Conservation (phyloP, 1,284 basidiomycete species). For the Erythrobasidium hasegawianum region DNA sequence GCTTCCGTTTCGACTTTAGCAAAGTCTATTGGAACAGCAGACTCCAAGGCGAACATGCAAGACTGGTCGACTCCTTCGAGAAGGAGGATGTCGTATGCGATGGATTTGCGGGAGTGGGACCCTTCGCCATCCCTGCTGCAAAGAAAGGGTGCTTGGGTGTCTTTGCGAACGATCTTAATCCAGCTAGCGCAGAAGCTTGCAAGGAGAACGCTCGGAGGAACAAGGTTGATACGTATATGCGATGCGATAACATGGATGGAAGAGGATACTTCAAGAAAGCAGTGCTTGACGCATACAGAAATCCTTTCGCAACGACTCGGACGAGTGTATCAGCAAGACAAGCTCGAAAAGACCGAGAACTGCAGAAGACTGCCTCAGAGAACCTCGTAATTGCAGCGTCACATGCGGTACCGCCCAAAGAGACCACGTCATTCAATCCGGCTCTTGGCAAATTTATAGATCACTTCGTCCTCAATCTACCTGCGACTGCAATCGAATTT, state of each 20-base stretch:
- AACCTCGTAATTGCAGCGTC: neutral
- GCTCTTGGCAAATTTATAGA: conserved; percentile 56
- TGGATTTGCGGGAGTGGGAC: conserved; percentile 95
- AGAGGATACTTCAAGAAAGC: conserved; percentile 69
- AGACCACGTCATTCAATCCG: neutral
- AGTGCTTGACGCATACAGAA: conserved; percentile 57
- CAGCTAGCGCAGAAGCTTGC: conserved; percentile 75
- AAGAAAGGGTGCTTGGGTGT: conserved; percentile 78
- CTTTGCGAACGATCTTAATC: conserved; percentile 92
- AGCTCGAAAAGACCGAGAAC: conserved; percentile 37
- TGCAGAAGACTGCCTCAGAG: neutral
- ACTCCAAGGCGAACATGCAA: conserved; percentile 82
- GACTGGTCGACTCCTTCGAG: conserved; percentile 68
- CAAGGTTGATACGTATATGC: conserved; percentile 63
- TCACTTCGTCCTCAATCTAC: conserved; percentile 97
- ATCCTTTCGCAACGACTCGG: conserved; percentile 60
- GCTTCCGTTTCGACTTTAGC: conserved; percentile 90
- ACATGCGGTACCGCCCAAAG: neutral
- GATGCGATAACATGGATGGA: conserved; percentile 75
- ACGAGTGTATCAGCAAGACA: conserved; percentile 54
- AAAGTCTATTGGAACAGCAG: conserved; percentile 98
- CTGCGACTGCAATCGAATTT: conserved; percentile 84
- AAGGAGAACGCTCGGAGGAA: conserved; percentile 69
- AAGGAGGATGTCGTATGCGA: conserved; percentile 66
- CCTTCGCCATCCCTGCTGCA: conserved; percentile 82